These are phyloP conservation scores for Kuraishia molischiana DNA, from an alignment of 805 yeast species.

Conservation along the genomic window DNA sequence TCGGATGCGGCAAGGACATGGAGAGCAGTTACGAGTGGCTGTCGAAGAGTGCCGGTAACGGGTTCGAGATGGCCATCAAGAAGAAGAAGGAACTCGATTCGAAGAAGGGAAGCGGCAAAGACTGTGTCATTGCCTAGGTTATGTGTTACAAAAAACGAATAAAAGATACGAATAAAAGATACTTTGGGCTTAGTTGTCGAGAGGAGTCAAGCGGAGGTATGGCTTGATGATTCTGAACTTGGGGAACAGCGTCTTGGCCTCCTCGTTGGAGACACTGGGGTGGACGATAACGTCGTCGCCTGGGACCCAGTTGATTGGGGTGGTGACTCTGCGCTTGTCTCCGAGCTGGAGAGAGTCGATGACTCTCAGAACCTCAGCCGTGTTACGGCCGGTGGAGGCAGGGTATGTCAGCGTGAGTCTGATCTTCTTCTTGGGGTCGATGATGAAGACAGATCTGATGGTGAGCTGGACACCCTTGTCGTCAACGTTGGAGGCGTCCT, in stretches of 20 bases:
- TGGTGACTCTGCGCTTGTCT: constrained; percentile 51
- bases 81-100: neutral
- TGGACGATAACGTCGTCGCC: constrained; percentile 71
- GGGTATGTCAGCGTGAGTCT: constrained; percentile 61
- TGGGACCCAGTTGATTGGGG: constrained; percentile 62
- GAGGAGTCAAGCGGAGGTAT: constrained; percentile 48
- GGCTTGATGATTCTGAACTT: constrained; percentile 53
- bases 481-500: constrained; percentile 58
- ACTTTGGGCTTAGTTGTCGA: constrained; percentile 10
- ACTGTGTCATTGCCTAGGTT: neutral
- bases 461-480: constrained; percentile 58
- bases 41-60: constrained; percentile 51
- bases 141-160: neutral
- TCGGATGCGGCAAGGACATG: constrained; percentile 62
- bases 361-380: constrained; percentile 64
- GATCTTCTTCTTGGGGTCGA: constrained; percentile 57
- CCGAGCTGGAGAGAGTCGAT: constrained; percentile 61
- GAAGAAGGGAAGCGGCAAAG: neutral
- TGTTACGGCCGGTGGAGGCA: constrained; percentile 67
- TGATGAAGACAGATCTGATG: constrained; percentile 61
- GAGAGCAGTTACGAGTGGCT: constrained; percentile 67
- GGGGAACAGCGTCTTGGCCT: constrained; percentile 52
- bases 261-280: constrained; percentile 50
- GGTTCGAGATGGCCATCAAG: constrained; percentile 2
- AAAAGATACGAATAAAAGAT: neutral